Evolutionary conservation across 306 rosid genomes (phyloP), one percentile per base, ranked within the genome.

Genomic region (Myrica gale): DNA sequence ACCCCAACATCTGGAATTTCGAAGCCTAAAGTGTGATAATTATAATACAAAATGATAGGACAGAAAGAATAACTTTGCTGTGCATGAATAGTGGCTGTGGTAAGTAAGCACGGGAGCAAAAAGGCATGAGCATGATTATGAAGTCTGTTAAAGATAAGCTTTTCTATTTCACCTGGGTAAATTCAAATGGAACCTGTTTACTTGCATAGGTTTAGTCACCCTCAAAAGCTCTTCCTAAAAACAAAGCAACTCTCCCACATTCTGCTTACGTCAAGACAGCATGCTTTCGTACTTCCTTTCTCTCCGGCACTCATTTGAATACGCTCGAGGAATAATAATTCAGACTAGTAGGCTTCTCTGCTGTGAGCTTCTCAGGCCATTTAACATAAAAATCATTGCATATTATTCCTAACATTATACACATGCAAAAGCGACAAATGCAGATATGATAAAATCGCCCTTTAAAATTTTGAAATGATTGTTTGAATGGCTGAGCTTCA

Each of bases 91-190:
- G 77, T 78, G 71, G 69, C 37, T 54, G 53, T 46, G 76, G 79
- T 51, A 63, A 61, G 78, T 83, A 80, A 72, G 91, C 93, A 89
- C 86, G 86, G 85, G 86, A 78, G 87, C 76, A 70, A 57, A 71
- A 71, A 79, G 87, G 48, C 20, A 41, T 41, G 47, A 53, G 80
- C 87, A 80, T 68, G 77, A 73, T 73, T 72, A 69, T 75, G 66
- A 81, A 76, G 76, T 76, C 76, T 43, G 78, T n/a, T 73, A 32
- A 68, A 48, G 55, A 63, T 16, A 10, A 21, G 68, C 43, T 56
- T 76, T 45, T 65, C 23, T 41, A 17, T 52, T 71, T 50, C 41
- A 75, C 85, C 58, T 86, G 61, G 89, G 74, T 69, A 60, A 44
- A 12, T 57, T 74, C 75, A 62, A 32, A 37, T 26, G 26, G 65